Percentiles rank a stretch among this genome's conserved stretches.
phyloP scores from a whole-genome alignment of 2,329 filamentous ascomycete genomes.

The Shiraia sp. region DNA sequence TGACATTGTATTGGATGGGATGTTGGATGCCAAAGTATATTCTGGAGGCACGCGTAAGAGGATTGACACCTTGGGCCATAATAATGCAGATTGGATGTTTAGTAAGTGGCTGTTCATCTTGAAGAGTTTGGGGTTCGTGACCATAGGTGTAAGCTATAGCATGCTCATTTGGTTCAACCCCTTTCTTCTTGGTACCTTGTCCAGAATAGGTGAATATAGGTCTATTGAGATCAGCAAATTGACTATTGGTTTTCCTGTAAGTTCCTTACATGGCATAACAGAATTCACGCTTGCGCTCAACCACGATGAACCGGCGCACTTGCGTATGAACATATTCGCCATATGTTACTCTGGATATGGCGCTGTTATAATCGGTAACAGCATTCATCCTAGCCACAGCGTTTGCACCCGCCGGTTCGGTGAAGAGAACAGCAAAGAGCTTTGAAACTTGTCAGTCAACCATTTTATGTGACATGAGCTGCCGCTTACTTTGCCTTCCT shows the following conservation, averaged over 20 bases:
- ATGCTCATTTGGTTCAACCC: slow-evolving; percentile 35
- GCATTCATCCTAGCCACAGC: not conserved
- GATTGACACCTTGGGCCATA: slow-evolving; percentile 19
- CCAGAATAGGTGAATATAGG: slow-evolving; percentile 13
- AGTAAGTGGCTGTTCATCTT: slow-evolving; percentile 30
- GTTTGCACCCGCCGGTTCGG: slow-evolving; percentile 4
- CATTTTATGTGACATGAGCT: no score
- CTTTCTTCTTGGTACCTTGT: slow-evolving; percentile 8
- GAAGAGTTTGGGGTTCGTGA: slow-evolving; percentile 10
- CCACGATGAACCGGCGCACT: slow-evolving; percentile 17
- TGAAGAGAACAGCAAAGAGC: slow-evolving; percentile 10
- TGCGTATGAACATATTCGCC: slow-evolving; percentile 7
- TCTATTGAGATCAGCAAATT: not conserved
- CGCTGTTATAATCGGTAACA: slow-evolving; percentile 1
- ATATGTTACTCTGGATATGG: slow-evolving; percentile 3
- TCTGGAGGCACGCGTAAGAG: slow-evolving; percentile 41
- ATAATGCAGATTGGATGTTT: slow-evolving; percentile 46
- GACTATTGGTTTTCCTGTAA: no score
- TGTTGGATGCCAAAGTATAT: slow-evolving; percentile 48
- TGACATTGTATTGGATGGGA: slow-evolving; percentile 51
- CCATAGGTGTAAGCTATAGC: slow-evolving; percentile 39
- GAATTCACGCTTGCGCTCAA: slow-evolving; percentile 10
- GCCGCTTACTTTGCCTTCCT: slow-evolving; percentile 5
- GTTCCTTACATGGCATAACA: slow-evolving; percentile 14
- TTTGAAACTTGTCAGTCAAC: not conserved